Evolutionary conservation across 2,329 filamentous ascomycete genomes (phyloP), one percentile per base, ranked within the genome.

Genomic region (Akanthomyces lecanii): DNA sequence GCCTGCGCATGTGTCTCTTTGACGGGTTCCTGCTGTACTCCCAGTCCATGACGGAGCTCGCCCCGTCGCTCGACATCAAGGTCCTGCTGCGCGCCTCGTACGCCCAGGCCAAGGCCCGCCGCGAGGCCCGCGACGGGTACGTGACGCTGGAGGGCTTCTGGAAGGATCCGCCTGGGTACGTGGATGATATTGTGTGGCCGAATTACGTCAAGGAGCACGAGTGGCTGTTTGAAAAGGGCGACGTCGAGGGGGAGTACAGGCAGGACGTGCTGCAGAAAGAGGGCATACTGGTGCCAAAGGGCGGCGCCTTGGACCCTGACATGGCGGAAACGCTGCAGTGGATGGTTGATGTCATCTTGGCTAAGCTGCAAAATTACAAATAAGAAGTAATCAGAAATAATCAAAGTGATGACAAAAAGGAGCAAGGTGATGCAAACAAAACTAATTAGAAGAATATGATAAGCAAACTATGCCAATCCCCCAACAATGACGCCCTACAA

Each of bases 181-280:
- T 98, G 44, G 93, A 98, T 73, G 85, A 90, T 72, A 84, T 99
- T 61, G 95, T 99, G 5, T 99, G 95, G 95, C 94, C 94, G 4
- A 94, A 96, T 70, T 98, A 97, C 75, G 90, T 90, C 4, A 81
- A 84, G 60, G 86, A 92, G 69, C 93, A 98, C 77, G 79, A 80
- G 25, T 96, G 91, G 82, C 79, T 99, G 73, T 95, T 97, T 71
- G 76, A 87, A 66, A 77, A 78, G 8, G 88, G 85, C 0, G 79
- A 93, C 71, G 89, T 91, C 0, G 84, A 89, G 68, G 84, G 84
- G 0, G 70, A 75, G 53, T 71, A 87, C 11, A 78, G 83, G 47
- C 71, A 76, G 21, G 75, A 78, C 0, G 78, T 81, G 54, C 73
- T 85, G 67, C 65, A 67, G 28, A 72, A 71, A 62, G 76, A 78